These are phyloP conservation scores for Asterophora lycoperdoides DNA, from an alignment of 768 basidiomycete species.

Conservation along the genomic window DNA sequence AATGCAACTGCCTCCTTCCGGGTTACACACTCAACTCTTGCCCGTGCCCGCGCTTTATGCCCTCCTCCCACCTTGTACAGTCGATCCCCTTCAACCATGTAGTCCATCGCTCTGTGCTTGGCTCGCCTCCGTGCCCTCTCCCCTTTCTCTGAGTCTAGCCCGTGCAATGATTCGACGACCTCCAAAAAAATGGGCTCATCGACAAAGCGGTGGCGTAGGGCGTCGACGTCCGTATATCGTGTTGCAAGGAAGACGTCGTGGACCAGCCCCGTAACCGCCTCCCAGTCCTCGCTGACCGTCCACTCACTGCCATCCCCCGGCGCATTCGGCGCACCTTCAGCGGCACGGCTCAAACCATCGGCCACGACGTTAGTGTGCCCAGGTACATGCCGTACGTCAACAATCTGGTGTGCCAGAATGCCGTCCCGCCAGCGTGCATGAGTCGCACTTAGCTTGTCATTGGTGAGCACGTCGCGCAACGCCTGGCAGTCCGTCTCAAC, in stretches of 20 bases:
- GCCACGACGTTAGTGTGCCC: too few relatives aligned
- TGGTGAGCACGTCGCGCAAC: too few relatives aligned
- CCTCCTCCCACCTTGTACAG: conserved; percentile 24
- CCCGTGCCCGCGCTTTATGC: conserved; percentile 10
- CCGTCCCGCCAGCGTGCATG: too few relatives aligned
- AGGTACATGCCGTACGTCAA: too few relatives aligned
- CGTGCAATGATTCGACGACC: conserved; percentile 15
- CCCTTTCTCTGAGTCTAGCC: conserved; percentile 15
- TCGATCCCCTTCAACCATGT: conserved; percentile 24
- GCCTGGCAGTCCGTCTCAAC: too few relatives aligned
- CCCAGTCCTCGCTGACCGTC: too few relatives aligned
- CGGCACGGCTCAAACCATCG: too few relatives aligned
- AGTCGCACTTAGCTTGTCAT: too few relatives aligned
- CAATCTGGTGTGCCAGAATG: too few relatives aligned
- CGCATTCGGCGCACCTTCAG: too few relatives aligned
- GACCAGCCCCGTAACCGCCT: too few relatives aligned
- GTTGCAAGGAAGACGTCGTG: background rate
- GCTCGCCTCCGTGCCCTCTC: conserved; percentile 14
- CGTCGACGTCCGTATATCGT: background rate
- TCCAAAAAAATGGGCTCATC: conserved; percentile 21
- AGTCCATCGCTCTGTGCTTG: conserved; percentile 21
- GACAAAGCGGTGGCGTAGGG: conserved; percentile 15
- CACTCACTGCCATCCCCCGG: too few relatives aligned
- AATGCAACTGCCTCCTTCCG: conserved; percentile 20
- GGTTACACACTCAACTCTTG: conserved; percentile 25